Conservation (phyloP, 768 basidiomycete genomes). For the Pholiota conissans region DNA sequence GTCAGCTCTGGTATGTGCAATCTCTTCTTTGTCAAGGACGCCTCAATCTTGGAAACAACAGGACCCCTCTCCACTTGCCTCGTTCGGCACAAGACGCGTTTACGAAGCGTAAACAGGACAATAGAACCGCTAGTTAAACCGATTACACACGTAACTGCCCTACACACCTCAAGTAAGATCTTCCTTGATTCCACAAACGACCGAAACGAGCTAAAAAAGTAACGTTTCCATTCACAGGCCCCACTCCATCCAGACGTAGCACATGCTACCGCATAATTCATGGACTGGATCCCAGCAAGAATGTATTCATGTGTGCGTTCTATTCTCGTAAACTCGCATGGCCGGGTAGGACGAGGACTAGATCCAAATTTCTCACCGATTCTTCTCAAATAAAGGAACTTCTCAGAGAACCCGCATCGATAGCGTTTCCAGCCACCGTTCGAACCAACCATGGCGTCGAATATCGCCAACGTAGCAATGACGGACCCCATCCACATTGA, state of each 20-base stretch:
- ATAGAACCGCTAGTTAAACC: too few relatives aligned
- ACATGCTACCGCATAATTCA: neutral
- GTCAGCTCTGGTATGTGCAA: neutral
- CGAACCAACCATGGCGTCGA: neutral
- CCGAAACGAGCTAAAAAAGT: too few relatives aligned
- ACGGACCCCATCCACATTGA: slow-evolving; percentile 1
- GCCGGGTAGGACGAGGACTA: neutral
- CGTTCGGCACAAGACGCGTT: too few relatives aligned
- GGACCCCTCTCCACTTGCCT: too few relatives aligned
- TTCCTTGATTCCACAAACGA: too few relatives aligned
- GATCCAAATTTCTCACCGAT: neutral
- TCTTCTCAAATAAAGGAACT: neutral
- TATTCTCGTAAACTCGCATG: neutral
- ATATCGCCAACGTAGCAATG: slow-evolving; percentile 3
- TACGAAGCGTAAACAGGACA: too few relatives aligned
- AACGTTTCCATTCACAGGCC: neutral
- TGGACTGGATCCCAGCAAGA: neutral
- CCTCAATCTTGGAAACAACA: too few relatives aligned
- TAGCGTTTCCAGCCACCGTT: neutral
- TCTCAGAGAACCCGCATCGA: neutral
- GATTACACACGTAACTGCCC: too few relatives aligned
- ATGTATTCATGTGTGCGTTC: neutral
- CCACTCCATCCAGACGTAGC: neutral
- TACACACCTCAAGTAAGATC: too few relatives aligned
- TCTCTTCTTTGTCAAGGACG: too few relatives aligned